Evolutionary conservation across 2,329 filamentous ascomycete genomes (phyloP).

Genomic region (Arachnomyces sp.): DNA sequence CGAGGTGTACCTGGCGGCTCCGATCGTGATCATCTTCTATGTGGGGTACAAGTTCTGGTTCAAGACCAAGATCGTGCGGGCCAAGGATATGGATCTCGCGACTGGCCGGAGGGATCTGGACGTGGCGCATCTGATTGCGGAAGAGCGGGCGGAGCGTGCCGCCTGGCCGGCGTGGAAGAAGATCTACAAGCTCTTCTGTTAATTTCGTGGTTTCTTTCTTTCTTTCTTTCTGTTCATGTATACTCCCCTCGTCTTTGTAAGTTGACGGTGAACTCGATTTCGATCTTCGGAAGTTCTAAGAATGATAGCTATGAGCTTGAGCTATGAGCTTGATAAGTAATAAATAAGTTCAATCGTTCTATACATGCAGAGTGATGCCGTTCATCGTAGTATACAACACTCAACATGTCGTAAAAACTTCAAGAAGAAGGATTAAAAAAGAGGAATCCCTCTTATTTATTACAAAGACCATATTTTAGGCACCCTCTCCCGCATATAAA

Average conservation of each 20-base stretch:
- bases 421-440: no score
- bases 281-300: neutral
- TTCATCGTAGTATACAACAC: no score
- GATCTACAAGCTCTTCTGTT: constrained; percentile 67
- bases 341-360: no score
- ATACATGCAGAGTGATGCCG: no score
- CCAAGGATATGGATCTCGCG: constrained; percentile 73
- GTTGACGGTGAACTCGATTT: neutral
- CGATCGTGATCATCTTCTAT: constrained; percentile 42
- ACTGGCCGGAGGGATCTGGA: constrained; percentile 83
- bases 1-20: constrained; percentile 23
- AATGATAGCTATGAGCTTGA: no score
- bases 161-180: constrained; percentile 72
- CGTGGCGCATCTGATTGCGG: constrained; percentile 65
- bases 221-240: constrained; percentile 7
- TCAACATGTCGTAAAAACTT: no score
- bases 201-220: constrained; percentile 8
- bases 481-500: no score
- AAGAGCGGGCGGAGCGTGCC: constrained; percentile 68
- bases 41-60: constrained; percentile 58
- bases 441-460: no score
- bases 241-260: constrained; percentile 4
- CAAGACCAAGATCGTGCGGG: constrained; percentile 57
- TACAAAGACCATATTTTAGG: no score
- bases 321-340: no score